A percentile compares a stretch with the other conserved stretches of the same genome.
phyloP scores from a whole-genome alignment of 1,284 basidiomycete species.

The Sparassis latifolia region DNA sequence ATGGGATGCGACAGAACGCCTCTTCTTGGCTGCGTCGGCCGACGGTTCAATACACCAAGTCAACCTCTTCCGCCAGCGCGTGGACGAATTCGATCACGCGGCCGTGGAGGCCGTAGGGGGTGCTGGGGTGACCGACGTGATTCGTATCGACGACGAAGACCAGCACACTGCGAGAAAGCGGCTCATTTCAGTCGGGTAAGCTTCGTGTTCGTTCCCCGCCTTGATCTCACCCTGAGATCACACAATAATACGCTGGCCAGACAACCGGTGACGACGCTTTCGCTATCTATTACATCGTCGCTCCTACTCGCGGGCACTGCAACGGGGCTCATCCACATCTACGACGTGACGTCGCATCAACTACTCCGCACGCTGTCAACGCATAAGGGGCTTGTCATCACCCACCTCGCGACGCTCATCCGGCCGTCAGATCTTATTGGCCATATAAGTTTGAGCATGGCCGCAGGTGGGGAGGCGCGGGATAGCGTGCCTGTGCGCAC shows the following conservation, averaged over 20 bases:
- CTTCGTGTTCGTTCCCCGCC: background rate
- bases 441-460: conserved; percentile 55
- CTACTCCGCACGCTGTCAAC: conserved; percentile 74
- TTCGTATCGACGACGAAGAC: conserved; percentile 55
- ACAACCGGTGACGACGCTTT: conserved; percentile 62
- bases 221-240: conserved; percentile 1
- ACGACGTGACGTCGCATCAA: conserved; percentile 89
- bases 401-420: conserved; percentile 68
- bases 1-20: conserved; percentile 81
- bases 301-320: conserved; percentile 72
- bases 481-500: conserved; percentile 62
- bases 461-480: conserved; percentile 38
- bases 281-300: conserved; percentile 70
- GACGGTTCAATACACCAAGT: conserved; percentile 75
- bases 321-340: conserved; percentile 72
- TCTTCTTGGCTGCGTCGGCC: conserved; percentile 78
- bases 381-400: conserved; percentile 69
- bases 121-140: conserved; percentile 59
- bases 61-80: conserved; percentile 67
- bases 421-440: conserved; percentile 81
- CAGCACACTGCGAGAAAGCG: conserved; percentile 41
- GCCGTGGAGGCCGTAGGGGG: conserved; percentile 72
- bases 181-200: conserved; percentile 58
- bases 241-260: conserved; percentile 22
- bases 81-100: conserved; percentile 38